Conservation (phyloP, 495 filamentous ascomycete genomes). For the Aspergillus nanangensis region DNA sequence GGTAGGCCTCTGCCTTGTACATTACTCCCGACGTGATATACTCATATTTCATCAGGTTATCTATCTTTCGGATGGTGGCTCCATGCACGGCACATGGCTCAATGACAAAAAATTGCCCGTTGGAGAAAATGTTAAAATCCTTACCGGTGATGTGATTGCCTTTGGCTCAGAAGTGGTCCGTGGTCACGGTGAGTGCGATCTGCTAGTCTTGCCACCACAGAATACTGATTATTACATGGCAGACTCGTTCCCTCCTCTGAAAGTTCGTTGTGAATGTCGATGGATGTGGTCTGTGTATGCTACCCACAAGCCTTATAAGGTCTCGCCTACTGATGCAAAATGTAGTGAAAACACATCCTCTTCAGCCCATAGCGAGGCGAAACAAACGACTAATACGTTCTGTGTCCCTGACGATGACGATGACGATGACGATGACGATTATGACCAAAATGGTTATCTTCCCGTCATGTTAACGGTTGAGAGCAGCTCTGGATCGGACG, state of each 20-base stretch:
- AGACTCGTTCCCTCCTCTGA: slow-evolving; percentile 39
- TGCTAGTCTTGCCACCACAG: not conserved
- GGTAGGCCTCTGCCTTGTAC: slow-evolving; percentile 25
- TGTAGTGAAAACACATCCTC: slow-evolving; percentile 7
- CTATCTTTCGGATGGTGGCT: slow-evolving; percentile 46
- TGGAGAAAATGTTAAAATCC: slow-evolving; percentile 30
- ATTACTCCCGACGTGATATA: slow-evolving; percentile 9
- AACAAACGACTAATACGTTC: slow-evolving; percentile 32
- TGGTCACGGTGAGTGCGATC: slow-evolving; percentile 34
- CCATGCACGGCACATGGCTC: slow-evolving; percentile 55
- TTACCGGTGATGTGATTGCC: slow-evolving; percentile 43
- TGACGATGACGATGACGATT: slow-evolving; percentile 21
- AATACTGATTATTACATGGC: not conserved
- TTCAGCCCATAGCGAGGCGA: not conserved
- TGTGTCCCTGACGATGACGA: slow-evolving; percentile 44
- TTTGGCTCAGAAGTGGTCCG: slow-evolving; percentile 53
- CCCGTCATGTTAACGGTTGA: not conserved
- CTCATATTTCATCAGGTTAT: slow-evolving; percentile 22
- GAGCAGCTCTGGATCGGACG: slow-evolving; percentile 6
- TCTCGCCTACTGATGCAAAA: slow-evolving; percentile 7
- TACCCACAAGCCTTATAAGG: not conserved
- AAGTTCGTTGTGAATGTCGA: slow-evolving; percentile 29
- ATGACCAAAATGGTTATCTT: slow-evolving; percentile 1
- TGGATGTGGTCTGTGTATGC: slow-evolving; percentile 23
- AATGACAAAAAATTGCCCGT: slow-evolving; percentile 36